Evolutionary conservation across 345 rosid species (phyloP).

Genomic region (Limnanthes douglasii): DNA sequence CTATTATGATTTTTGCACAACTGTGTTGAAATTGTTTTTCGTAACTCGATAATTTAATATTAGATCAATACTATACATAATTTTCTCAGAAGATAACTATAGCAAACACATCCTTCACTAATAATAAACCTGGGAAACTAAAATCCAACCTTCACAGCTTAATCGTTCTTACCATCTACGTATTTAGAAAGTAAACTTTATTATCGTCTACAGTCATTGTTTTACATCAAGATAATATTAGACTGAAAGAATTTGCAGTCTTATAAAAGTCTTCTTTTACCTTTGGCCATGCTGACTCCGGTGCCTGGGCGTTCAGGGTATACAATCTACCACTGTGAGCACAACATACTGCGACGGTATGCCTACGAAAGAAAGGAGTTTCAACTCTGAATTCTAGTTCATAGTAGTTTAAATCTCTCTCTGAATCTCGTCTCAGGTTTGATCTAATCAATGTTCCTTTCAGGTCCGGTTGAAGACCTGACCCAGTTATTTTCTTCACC

Average conservation of each 20-base stretch:
- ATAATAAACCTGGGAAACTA: too few species aligned
- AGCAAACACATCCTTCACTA: too few species aligned
- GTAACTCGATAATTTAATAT: too few species aligned
- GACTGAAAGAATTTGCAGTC: conserved; percentile 46
- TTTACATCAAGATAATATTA: conserved; percentile 16
- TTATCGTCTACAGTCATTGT: too few species aligned
- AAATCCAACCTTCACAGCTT: too few species aligned
- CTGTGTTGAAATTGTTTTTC: too few species aligned
- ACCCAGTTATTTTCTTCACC: conserved; percentile 37
- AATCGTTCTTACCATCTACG: too few species aligned
- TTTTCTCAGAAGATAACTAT: too few species aligned
- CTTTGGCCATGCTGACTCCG: conserved; percentile 59
- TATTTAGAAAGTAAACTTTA: too few species aligned
- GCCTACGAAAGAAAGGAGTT: conserved; percentile 46
- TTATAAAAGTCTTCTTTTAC: conserved; percentile 26
- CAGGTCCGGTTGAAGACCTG: conserved; percentile 27
- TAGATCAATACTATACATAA: too few species aligned
- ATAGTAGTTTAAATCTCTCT: conserved; percentile 37
- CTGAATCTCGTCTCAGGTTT: conserved; percentile 33
- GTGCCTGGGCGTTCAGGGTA: conserved; percentile 62
- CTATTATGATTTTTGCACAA: too few species aligned
- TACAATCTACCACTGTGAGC: conserved; percentile 37
- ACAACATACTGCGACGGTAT: conserved; percentile 67
- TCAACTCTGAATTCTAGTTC: conserved; percentile 67
- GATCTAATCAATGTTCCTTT: conserved; percentile 47